Evolutionary conservation across 768 basidiomycete genomes (phyloP).

Genomic region (Suillus bovinus): DNA sequence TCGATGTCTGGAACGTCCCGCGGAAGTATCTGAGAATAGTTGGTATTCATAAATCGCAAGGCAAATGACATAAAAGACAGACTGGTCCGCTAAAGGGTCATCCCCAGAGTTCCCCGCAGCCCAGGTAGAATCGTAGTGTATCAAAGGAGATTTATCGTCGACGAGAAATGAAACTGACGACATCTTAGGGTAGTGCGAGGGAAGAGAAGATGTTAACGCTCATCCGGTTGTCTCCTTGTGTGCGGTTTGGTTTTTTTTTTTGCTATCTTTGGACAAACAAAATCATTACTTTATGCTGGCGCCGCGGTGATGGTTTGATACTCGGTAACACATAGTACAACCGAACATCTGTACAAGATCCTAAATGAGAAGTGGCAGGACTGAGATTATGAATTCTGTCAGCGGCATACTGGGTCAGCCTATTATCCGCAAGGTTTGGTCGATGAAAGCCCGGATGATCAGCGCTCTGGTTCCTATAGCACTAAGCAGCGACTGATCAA

Average conservation of each 20-base stretch:
- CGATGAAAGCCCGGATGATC: background rate
- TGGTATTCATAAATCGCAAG: background rate
- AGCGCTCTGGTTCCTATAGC: background rate
- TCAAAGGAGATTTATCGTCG: slow-evolving; percentile 36
- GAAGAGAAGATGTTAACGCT: background rate
- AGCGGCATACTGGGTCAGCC: no score
- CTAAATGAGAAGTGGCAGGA: no score
- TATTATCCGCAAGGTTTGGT: background rate
- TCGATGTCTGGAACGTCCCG: slow-evolving; percentile 42
- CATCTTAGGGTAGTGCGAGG: slow-evolving; percentile 16
- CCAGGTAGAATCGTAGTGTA: slow-evolving; percentile 29
- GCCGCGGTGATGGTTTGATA: background rate
- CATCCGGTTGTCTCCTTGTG: background rate
- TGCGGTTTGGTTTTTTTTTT: background rate
- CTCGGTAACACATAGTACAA: background rate
- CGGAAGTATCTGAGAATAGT: slow-evolving; percentile 35
- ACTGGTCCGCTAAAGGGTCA: slow-evolving; percentile 21
- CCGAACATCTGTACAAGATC: background rate
- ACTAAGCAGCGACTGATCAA: background rate
- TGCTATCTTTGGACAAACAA: background rate
- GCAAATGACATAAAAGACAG: background rate
- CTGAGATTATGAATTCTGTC: no score
- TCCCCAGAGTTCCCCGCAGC: slow-evolving; percentile 14
- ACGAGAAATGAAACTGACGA: slow-evolving; percentile 26
- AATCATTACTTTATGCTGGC: background rate